These are phyloP conservation scores for Penicillium aurantiogriseum DNA, from an alignment of 2,329 filamentous ascomycete species.

Conservation along the genomic window DNA sequence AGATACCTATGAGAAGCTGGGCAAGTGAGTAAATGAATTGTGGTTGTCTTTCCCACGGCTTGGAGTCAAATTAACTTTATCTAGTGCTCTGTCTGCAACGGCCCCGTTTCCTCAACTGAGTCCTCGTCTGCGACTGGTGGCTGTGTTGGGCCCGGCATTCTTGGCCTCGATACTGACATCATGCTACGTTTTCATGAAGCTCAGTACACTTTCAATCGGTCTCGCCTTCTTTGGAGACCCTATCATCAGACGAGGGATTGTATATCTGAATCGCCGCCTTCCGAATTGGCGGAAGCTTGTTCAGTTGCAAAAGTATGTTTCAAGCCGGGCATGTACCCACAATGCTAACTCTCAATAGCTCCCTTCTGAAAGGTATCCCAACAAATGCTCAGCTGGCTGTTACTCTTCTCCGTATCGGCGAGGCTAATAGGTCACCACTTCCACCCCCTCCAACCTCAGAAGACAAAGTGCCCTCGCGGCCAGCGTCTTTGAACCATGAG, in stretches of 20 bases:
- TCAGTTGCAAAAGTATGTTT: slow-evolving; percentile 61
- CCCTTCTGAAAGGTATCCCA: slow-evolving; percentile 74
- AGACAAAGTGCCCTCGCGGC: slow-evolving; percentile 49
- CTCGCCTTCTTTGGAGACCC: slow-evolving; percentile 80
- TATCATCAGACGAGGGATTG: slow-evolving; percentile 60
- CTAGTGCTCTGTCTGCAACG: slow-evolving; percentile 61
- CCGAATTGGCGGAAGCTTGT: slow-evolving; percentile 75
- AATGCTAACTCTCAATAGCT: slow-evolving; percentile 43
- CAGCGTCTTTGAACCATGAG: slow-evolving; percentile 54
- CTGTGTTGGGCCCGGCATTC: slow-evolving; percentile 53
- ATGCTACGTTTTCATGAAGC: slow-evolving; percentile 64
- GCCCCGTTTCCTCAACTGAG: slow-evolving; percentile 58
- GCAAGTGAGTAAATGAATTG: slow-evolving; percentile 47
- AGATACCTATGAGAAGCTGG: slow-evolving; percentile 64
- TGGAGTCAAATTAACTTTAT: slow-evolving; percentile 4
- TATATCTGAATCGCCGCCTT: slow-evolving; percentile 49
- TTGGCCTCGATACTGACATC: slow-evolving; percentile 55
- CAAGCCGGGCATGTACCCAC: too few species aligned
- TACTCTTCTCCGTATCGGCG: slow-evolving; percentile 76
- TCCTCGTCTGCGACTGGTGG: slow-evolving; percentile 56
- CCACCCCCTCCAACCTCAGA: slow-evolving; percentile 57
- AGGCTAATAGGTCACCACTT: slow-evolving; percentile 75
- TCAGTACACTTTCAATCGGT: slow-evolving; percentile 64
- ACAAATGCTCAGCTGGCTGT: slow-evolving; percentile 83
- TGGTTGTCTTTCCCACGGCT: neutral